These are phyloP conservation scores for Phaeosphaeriaceae sp. DNA, from an alignment of 2,329 filamentous ascomycete genomes.

Conservation along the genomic window DNA sequence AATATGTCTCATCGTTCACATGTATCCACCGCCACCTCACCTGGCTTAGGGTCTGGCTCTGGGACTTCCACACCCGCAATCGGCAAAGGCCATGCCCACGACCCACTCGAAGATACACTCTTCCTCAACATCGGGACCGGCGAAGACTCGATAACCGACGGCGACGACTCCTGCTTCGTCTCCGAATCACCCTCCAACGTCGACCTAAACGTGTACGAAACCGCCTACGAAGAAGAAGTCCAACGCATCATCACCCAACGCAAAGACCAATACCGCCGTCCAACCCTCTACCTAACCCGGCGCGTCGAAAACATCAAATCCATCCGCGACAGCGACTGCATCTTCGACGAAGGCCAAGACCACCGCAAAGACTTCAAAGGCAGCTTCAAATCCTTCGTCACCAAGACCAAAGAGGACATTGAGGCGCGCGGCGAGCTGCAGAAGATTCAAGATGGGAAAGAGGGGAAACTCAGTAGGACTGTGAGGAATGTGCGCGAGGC, in stretches of 20 bases:
- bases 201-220: conserved; percentile 88
- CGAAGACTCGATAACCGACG: conserved; percentile 49
- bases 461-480: conserved; percentile 38
- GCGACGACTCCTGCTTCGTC: conserved; percentile 59
- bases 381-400: conserved; percentile 44
- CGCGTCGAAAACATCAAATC: conserved; percentile 55
- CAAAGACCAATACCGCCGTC: conserved; percentile 47
- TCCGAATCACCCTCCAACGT: conserved; percentile 85
- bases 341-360: conserved; percentile 40
- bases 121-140: conserved; percentile 80
- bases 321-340: conserved; percentile 41
- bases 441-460: conserved; percentile 42
- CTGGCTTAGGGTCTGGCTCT: conserved; percentile 19
- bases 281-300: conserved; percentile 64
- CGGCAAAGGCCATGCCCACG: conserved; percentile 65
- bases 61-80: conserved; percentile 36
- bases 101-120: conserved; percentile 68
- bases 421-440: conserved; percentile 41
- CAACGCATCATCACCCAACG: conserved; percentile 66
- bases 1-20: conserved; percentile 42
- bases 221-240: conserved; percentile 83
- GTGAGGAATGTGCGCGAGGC: conserved; percentile 41
- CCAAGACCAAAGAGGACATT: conserved; percentile 43
- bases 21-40: conserved; percentile 28
- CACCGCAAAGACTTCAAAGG: conserved; percentile 37